Evolutionary conservation across 768 basidiomycete species (phyloP), one percentile per base, ranked within the genome.

Genomic region (Butyriboletus loyo): DNA sequence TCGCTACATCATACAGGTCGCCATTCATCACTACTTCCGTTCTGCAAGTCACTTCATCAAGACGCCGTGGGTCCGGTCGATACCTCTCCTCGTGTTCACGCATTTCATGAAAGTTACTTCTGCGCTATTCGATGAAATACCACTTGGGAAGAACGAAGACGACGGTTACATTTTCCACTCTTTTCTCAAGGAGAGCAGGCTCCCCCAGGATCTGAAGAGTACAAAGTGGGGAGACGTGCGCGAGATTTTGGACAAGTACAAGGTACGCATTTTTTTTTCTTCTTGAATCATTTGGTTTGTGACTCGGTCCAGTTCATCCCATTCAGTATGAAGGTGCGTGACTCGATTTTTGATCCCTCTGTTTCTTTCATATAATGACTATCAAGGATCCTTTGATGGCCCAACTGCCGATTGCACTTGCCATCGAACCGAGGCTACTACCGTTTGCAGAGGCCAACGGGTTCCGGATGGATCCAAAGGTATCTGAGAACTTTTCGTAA

Each of bases 381-480:
- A 31, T 25, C 46, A 66, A 89, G 85, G 89, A 91, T 64, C 86
- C 87, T 25, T 78, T 91, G 65, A 86, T 85, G 84, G 77, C 78
- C 6, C 86, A 86, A 64, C 84, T 89, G 51, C 88, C 89, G 27
- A 77, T 90, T 46, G 87, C 82, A 4, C 75, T 91, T 36, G 86
- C 89, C 21, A 79, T 89, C 51, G 89, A 89, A 67, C 88, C 88
- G 13, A 79, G 83, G 53, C 71, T 91, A 21, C 77, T 91, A 43
- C 87, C 88, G 1, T 80, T 78, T 53, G 88, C 89, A 2, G 79
- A 80, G 34, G 75, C 75, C 24, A 91, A 90, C 68, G 88, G 88
- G 14, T 90, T 91, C 66, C 72, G 71, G 35, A 86, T 91, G 86
- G 87, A 91, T 62, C 78, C 78, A 66, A 88, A 88, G 76, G 87